Conservation (phyloP, 1,139 yeast genomes). For the Lodderomyces theae region DNA sequence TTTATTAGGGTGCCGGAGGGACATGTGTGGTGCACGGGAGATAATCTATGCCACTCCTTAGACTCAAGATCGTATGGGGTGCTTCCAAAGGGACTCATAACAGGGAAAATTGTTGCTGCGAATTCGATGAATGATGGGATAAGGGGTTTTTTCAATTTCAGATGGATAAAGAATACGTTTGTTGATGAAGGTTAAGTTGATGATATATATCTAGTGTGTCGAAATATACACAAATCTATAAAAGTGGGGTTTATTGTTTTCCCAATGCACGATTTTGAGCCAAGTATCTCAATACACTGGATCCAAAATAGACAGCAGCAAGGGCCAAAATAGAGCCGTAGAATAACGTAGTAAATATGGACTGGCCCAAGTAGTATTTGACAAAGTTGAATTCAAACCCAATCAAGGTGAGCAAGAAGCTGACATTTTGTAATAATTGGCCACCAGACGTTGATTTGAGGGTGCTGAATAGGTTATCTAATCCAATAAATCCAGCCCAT, state of each 20-base stretch:
- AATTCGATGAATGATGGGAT: conserved; percentile 40
- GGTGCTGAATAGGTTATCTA: conserved; percentile 39
- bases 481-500: conserved; percentile 49
- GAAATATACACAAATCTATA: not conserved
- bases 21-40: conserved; percentile 97
- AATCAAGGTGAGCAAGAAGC: conserved; percentile 51
- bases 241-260: conserved; percentile 17
- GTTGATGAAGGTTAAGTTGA: conserved; percentile 16
- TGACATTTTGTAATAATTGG: conserved; percentile 36
- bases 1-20: conserved; percentile 77
- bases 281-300: conserved; percentile 49
- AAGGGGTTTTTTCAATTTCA: conserved; percentile 49
- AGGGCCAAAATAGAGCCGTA: conserved; percentile 51
- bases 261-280: conserved; percentile 34
- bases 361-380: conserved; percentile 65
- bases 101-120: conserved; percentile 83
- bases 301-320: conserved; percentile 65
- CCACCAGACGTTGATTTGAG: conserved; percentile 25
- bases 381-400: conserved; percentile 64
- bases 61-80: conserved; percentile 90
- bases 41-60: conserved; percentile 80
- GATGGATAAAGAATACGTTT: conserved; percentile 50
- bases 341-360: conserved; percentile 69
- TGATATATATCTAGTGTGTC: not conserved
- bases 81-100: conserved; percentile 81